These are phyloP conservation scores for Carex sylvatica DNA, from an alignment of 202 grass and related monocot genomes.

Conservation along the genomic window DNA sequence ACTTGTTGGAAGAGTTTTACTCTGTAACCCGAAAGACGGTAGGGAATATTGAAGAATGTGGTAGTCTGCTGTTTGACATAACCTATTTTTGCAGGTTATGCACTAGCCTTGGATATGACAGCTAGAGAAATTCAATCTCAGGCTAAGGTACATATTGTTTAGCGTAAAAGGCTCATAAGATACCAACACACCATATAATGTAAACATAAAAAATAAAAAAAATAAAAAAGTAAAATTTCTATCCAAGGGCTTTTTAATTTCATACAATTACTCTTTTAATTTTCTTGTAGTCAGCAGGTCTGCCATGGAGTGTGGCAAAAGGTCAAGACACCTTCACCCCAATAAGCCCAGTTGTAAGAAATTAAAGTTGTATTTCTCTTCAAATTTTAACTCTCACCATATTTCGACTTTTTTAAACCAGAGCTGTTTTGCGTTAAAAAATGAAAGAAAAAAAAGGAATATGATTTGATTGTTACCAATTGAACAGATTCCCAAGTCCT, in stretches of 20 bases:
- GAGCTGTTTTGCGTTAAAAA: slow-evolving; percentile 16
- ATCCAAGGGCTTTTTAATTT: background rate
- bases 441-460: background rate
- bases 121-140: slow-evolving; percentile 79
- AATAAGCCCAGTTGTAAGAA: slow-evolving; percentile 88
- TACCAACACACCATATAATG: background rate
- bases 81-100: slow-evolving; percentile 59
- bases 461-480: slow-evolving; percentile 24
- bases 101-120: slow-evolving; percentile 97
- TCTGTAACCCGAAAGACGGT: background rate
- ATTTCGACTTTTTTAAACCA: background rate
- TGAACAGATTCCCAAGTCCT: slow-evolving; percentile 78
- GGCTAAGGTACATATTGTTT: slow-evolving; percentile 53
- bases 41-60: background rate
- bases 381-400: background rate
- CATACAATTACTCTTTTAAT: slow-evolving; percentile 16
- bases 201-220: background rate
- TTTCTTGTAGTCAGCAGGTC: slow-evolving; percentile 68
- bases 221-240: background rate
- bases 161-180: background rate
- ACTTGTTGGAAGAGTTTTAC: background rate
- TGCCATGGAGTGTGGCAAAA: slow-evolving; percentile 97
- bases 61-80: slow-evolving; percentile 6
- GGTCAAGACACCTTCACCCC: slow-evolving; percentile 96
- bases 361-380: slow-evolving; percentile 4